These are phyloP conservation scores for Dioscorea alata DNA, from an alignment of 106 monocot species.

Conservation along the genomic window DNA sequence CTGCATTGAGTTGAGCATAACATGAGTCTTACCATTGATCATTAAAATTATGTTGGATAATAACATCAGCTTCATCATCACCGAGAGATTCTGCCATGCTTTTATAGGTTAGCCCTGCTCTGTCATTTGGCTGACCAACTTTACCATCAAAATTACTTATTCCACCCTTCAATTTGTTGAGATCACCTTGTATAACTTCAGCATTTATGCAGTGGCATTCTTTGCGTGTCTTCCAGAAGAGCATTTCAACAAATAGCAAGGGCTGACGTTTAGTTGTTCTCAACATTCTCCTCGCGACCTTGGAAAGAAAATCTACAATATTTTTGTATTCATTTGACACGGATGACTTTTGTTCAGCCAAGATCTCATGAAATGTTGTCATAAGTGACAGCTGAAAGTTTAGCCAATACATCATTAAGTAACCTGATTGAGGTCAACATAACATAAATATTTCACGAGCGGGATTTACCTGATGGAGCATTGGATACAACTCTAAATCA, in stretches of 20 bases:
- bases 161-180: too few relatives aligned
- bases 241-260: slow-evolving; percentile 87
- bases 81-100: slow-evolving; percentile 94
- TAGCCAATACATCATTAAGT: not conserved
- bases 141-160: slow-evolving; percentile 18
- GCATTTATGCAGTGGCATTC: slow-evolving; percentile 91
- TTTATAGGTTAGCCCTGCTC: slow-evolving; percentile 14
- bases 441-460: not conserved
- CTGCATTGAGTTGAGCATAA: not conserved
- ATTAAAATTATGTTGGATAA: slow-evolving; percentile 23
- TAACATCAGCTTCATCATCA: slow-evolving; percentile 85
- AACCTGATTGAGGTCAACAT: not conserved
- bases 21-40: slow-evolving; percentile 14
- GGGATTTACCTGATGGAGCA: slow-evolving; percentile 84
- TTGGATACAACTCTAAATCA: slow-evolving; percentile 76
- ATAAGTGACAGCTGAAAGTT: slow-evolving; percentile 78
- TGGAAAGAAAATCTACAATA: slow-evolving; percentile 66
- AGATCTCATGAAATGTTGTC: slow-evolving; percentile 69
- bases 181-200: slow-evolving; percentile 46
- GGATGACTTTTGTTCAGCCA: slow-evolving; percentile 52
- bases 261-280: slow-evolving; percentile 71
- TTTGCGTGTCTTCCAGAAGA: slow-evolving; percentile 90
- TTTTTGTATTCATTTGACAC: slow-evolving; percentile 44
- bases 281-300: slow-evolving; percentile 77
- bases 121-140: slow-evolving; percentile 16